Evolutionary conservation across 139 green algal species (phyloP).

Genomic region (Tetraselmis striata): DNA sequence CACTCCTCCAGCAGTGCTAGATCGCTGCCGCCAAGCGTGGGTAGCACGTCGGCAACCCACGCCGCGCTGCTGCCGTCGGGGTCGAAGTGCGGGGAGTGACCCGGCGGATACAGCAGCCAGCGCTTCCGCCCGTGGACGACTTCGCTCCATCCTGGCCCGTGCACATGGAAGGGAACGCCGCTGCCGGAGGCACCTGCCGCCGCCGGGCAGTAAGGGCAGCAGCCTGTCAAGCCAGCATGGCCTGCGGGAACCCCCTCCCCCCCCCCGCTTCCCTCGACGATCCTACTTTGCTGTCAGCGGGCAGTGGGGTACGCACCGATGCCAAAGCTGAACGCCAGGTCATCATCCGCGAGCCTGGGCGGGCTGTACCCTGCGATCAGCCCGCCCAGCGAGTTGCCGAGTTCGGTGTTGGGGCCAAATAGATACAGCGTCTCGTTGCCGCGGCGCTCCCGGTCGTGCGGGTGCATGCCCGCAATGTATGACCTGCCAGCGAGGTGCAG

Average conservation of each 20-base stretch:
- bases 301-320: no score
- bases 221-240: no score
- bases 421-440: not conserved
- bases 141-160: constrained; percentile 8
- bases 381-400: not conserved
- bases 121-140: constrained; percentile 10
- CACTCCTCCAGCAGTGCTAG: constrained; percentile 8
- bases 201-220: no score
- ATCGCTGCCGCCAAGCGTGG: not conserved
- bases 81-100: constrained; percentile 6
- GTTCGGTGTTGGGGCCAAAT: not conserved
- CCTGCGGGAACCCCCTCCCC: no score
- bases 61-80: not conserved
- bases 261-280: no score
- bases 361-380: not conserved
- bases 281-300: no score
- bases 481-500: no score
- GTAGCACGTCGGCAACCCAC: not conserved
- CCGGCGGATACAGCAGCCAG: constrained; percentile 10
- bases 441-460: not conserved
- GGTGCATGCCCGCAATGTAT: not conserved
- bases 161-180: constrained; percentile 9
- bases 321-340: constrained; percentile 14
- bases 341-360: not conserved
- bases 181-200: not conserved